phyloP scores from a whole-genome alignment of 495 filamentous ascomycete species.

The Chaetomium cochliodes region DNA sequence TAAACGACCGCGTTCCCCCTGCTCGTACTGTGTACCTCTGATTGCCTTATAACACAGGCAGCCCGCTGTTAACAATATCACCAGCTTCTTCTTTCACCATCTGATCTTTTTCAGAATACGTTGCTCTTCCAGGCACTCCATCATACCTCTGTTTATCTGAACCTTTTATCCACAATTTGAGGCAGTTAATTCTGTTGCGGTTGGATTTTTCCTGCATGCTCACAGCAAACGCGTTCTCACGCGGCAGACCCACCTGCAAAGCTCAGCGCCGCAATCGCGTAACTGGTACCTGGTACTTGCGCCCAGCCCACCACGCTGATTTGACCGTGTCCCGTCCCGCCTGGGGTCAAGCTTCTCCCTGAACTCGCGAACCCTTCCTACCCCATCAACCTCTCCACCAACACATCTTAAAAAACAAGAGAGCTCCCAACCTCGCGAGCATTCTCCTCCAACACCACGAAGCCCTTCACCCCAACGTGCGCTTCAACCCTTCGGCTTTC shows the following conservation, averaged over 20 bases:
- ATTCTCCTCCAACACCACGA: constrained; percentile 26
- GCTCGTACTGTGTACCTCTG: constrained; percentile 32
- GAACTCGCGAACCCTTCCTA: constrained; percentile 22
- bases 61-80: not conserved
- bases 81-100: constrained; percentile 3
- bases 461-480: constrained; percentile 23
- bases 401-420: constrained; percentile 38
- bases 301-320: constrained; percentile 30
- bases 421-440: constrained; percentile 26
- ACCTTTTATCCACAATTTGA: not conserved
- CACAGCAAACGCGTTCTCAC: constrained; percentile 15
- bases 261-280: constrained; percentile 16
- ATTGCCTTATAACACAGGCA: constrained; percentile 22
- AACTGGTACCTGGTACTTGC: constrained; percentile 34
- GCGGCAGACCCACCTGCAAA: constrained; percentile 6
- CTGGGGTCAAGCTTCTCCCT: constrained; percentile 17
- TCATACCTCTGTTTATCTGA: no score
- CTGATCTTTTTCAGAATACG: not conserved
- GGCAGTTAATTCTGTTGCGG: not conserved
- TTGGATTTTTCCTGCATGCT: not conserved
- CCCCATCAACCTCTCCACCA: constrained; percentile 38
- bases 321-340: constrained; percentile 33
- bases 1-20: constrained; percentile 32
- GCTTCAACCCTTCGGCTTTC: constrained; percentile 21
- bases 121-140: not conserved